phyloP scores from a whole-genome alignment of 2,329 filamentous ascomycete species.

The Cordyceps javanica region DNA sequence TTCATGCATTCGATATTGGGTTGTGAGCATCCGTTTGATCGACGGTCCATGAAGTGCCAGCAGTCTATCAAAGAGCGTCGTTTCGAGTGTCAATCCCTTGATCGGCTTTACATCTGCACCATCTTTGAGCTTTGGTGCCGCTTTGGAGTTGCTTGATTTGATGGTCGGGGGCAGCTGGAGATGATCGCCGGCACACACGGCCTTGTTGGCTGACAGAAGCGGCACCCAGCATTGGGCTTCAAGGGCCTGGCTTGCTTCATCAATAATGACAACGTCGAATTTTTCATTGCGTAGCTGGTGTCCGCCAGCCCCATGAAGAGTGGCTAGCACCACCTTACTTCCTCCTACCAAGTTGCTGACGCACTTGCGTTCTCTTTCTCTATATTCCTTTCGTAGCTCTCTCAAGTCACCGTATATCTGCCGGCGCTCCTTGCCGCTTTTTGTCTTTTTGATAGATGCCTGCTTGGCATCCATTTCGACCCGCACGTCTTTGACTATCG shows the following conservation, averaged over 20 bases:
- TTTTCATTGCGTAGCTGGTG: conserved; percentile 70
- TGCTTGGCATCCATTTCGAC: conserved; percentile 92
- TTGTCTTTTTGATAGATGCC: conserved; percentile 79
- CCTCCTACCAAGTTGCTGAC: conserved; percentile 66
- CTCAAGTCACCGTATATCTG: conserved; percentile 81
- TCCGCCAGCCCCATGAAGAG: conserved; percentile 85
- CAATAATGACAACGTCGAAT: conserved; percentile 93
- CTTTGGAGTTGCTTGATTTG: conserved; percentile 63
- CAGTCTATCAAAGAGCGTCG: conserved; percentile 88
- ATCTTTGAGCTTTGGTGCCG: conserved; percentile 31
- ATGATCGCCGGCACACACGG: conserved; percentile 89
- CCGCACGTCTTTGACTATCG: conserved; percentile 83
- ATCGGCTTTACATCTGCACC: conserved; percentile 32
- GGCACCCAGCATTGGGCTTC: conserved; percentile 98
- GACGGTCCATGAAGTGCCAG: conserved; percentile 70
- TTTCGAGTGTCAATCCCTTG: conserved; percentile 64
- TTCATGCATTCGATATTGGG: conserved; percentile 97
- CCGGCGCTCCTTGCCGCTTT: conserved; percentile 69
- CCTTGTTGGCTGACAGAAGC: conserved; percentile 71
- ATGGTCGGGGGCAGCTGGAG: conserved; percentile 91
- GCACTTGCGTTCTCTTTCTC: conserved; percentile 76
- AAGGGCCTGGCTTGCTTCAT: conserved; percentile 91
- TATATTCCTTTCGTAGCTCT: conserved; percentile 80
- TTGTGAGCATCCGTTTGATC: conserved; percentile 93
- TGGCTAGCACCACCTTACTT: conserved; percentile 86